phyloP scores from a whole-genome alignment of 345 rosid genomes.

The Eucalyptus fibrosa region DNA sequence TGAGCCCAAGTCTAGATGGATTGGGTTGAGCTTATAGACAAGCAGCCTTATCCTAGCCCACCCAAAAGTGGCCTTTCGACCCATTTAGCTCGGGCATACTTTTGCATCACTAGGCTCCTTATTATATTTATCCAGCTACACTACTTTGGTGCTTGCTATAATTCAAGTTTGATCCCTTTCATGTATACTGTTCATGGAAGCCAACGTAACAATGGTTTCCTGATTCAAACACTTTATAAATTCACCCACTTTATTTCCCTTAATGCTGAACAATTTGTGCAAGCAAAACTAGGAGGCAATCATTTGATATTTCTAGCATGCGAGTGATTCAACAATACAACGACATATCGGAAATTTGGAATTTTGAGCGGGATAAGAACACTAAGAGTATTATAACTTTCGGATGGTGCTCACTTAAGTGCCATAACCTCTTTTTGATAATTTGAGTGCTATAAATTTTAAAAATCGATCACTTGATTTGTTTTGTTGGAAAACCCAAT shows the following conservation, averaged over 20 bases:
- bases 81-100: neutral
- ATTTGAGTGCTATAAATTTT: neutral
- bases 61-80: neutral
- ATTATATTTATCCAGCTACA: neutral
- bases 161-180: neutral
- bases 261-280: neutral
- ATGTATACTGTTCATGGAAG: neutral
- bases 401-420: neutral
- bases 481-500: neutral
- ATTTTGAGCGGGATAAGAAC: neutral
- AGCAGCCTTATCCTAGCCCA: neutral
- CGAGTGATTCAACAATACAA: neutral
- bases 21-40: neutral
- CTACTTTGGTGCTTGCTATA: neutral
- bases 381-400: neutral
- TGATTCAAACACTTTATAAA: neutral
- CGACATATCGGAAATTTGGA: neutral
- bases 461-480: neutral
- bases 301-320: neutral
- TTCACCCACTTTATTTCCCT: neutral
- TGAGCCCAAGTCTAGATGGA: neutral
- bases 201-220: neutral
- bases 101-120: neutral
- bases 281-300: neutral
- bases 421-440: neutral